A percentile compares a stretch with the other conserved stretches of the same genome.
Evolutionary conservation across 2,329 filamentous ascomycete species (phyloP).

Genomic region (Ophiostoma pallidulum): DNA sequence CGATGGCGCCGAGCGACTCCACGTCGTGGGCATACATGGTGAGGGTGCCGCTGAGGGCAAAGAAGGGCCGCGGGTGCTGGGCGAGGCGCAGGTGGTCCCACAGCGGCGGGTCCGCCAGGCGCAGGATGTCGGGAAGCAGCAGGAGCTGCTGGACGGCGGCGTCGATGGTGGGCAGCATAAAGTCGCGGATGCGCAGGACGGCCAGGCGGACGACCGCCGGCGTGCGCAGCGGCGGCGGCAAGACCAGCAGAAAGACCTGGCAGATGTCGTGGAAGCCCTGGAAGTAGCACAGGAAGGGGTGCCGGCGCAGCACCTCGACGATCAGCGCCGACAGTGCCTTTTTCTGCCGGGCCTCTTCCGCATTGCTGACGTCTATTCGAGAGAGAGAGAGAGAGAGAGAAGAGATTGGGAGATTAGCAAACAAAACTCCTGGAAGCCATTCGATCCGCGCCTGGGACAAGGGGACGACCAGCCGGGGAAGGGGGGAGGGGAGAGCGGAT

Average conservation of each 20-base stretch:
- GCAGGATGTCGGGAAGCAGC: constrained; percentile 74
- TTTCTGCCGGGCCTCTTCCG: constrained; percentile 63
- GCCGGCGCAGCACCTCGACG: constrained; percentile 63
- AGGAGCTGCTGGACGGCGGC: constrained; percentile 79
- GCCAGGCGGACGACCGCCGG: constrained; percentile 71
- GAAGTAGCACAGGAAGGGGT: constrained; percentile 87
- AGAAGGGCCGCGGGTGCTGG: constrained; percentile 59
- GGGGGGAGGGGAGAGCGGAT: too few species aligned
- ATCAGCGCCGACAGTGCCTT: constrained; percentile 72
- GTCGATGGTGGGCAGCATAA: constrained; percentile 83
- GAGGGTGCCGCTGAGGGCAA: constrained; percentile 83
- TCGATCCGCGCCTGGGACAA: too few species aligned
- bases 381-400: not conserved
- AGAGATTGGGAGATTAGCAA: too few species aligned
- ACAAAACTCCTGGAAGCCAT: too few species aligned
- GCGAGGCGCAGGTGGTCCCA: constrained; percentile 65
- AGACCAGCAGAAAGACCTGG: constrained; percentile 83
- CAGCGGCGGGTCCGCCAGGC: constrained; percentile 60
- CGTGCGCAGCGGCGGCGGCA: constrained; percentile 53
- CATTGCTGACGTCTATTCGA: constrained; percentile 53
- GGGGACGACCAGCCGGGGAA: too few species aligned
- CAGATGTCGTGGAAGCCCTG: constrained; percentile 98
- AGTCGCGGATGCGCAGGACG: constrained; percentile 84
- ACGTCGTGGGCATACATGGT: constrained; percentile 98
- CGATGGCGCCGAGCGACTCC: constrained; percentile 77